Percentiles rank a stretch among this genome's conserved stretches.
Conservation (phyloP, 257 asterid genomes). For the Nicotiana benthamiana region DNA sequence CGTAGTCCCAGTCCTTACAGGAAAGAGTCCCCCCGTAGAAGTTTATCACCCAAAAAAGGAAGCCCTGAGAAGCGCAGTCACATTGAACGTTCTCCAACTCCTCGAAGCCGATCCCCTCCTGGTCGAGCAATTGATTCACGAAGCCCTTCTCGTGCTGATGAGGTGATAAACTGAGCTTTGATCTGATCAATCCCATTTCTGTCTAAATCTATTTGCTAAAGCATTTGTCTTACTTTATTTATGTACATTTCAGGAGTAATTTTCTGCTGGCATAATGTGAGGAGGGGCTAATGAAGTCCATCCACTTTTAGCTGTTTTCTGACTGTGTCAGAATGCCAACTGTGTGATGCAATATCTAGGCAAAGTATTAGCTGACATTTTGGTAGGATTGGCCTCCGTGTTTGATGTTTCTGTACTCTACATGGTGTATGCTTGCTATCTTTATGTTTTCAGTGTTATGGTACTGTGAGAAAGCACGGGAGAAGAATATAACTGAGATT, state of each 20-base stretch:
- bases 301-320: neutral
- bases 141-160: slow-evolving; percentile 14
- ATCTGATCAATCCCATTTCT: neutral
- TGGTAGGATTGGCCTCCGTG: slow-evolving; percentile 8
- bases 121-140: neutral
- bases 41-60: slow-evolving; percentile 16
- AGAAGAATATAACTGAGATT: too few relatives aligned
- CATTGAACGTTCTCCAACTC: slow-evolving; percentile 13
- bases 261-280: neutral
- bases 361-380: slow-evolving; percentile 1
- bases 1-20: slow-evolving; percentile 15
- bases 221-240: neutral
- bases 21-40: slow-evolving; percentile 17
- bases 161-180: neutral
- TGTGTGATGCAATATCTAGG: neutral
- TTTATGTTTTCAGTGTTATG: neutral
- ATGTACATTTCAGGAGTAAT: slow-evolving; percentile 14
- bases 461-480: too few relatives aligned
- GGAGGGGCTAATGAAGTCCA: neutral
- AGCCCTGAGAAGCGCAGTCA: slow-evolving; percentile 10
- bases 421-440: neutral
- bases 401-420: neutral
- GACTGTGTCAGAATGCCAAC: neutral
- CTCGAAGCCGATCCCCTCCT: slow-evolving; percentile 7
- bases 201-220: neutral